Evolutionary conservation across 2,329 filamentous ascomycete species (phyloP), one percentile per base, ranked within the genome.

Genomic region (Stachybotrys chlorohalonatus): DNA sequence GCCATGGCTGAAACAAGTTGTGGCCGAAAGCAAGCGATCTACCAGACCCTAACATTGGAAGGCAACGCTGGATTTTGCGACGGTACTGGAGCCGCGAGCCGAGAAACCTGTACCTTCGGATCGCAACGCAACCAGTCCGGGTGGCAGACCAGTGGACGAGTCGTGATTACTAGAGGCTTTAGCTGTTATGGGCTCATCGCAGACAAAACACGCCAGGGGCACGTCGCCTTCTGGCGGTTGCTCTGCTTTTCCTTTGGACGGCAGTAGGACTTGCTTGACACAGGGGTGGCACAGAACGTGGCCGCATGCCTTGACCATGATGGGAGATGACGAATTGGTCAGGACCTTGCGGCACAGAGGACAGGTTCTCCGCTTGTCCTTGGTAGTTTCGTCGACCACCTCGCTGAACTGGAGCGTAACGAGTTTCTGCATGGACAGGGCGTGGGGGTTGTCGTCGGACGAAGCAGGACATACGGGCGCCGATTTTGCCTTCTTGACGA

Each of bases 51-150:
- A 94, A 66, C 89, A 93, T 67, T 95, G 89, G 69, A 96, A 96
- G 0, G 86, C 86, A 16, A 95, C 84, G 0, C 88, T 87, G 4
- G 80, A 74, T 68, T 86, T 94, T 71, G 88, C 87, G 15, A 95
- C 90, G 62, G 89, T 82, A 65, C 87, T 95, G 52, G 82, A 81
- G 3, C 94, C 93, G n/a, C 87, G 86, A 5, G 90, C 88, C 5
- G 93, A 92, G 70, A 96, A 97, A 0, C 93, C 93, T 0, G 93
- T 97, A 0, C 93, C 93, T 63, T 96, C 93, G 42, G 86, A 89
- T 60, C 82, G 85, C 51, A 97, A 80, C 64, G 88, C 83, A 3
- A 96, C 85, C 39, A 96, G 66, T 0, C 92, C 92, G 0, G 85
- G 82, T 56, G 78, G 83, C 42, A 87, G 78, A 53, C 75, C 82